These are phyloP conservation scores for Dactylorhiza incarnata DNA, from an alignment of 106 monocot genomes.

Conservation along the genomic window DNA sequence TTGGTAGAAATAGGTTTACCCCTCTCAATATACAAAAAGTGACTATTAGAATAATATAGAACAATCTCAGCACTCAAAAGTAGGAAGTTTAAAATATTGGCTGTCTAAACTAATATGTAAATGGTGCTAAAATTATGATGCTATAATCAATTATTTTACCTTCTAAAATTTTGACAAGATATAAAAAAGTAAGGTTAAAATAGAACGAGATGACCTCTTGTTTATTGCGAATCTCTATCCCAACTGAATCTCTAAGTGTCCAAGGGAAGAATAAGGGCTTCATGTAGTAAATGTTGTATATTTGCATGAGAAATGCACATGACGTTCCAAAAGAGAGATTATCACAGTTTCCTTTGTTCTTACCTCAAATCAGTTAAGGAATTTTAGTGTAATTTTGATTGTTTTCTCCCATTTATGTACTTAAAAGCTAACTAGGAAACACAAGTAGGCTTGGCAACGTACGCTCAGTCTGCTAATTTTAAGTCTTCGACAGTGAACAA, in stretches of 20 bases:
- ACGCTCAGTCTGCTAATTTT: not conserved
- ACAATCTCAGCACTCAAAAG: not conserved
- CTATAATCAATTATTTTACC: not conserved
- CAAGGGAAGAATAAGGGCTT: not conserved
- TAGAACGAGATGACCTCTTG: not conserved
- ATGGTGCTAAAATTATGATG: not conserved
- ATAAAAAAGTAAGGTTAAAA: not conserved
- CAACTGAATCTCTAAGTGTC: not conserved
- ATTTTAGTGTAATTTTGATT: not conserved
- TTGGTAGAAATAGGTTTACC: too few species aligned
- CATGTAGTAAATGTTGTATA: not conserved
- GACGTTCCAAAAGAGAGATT: not conserved
- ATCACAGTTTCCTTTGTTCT: not conserved
- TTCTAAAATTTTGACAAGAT: not conserved
- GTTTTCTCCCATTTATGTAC: not conserved
- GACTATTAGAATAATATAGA: too few species aligned
- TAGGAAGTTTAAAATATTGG: not conserved
- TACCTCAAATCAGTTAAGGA: not conserved
- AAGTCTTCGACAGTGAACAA: not conserved
- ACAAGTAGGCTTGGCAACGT: not conserved
- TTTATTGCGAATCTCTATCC: not conserved
- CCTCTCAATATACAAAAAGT: too few species aligned
- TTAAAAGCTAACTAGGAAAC: not conserved
- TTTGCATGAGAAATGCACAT: not conserved
- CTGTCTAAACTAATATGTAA: not conserved